Evolutionary conservation across 768 basidiomycete genomes (phyloP), one percentile per base, ranked within the genome.

Genomic region (Termitomyces sp.): DNA sequence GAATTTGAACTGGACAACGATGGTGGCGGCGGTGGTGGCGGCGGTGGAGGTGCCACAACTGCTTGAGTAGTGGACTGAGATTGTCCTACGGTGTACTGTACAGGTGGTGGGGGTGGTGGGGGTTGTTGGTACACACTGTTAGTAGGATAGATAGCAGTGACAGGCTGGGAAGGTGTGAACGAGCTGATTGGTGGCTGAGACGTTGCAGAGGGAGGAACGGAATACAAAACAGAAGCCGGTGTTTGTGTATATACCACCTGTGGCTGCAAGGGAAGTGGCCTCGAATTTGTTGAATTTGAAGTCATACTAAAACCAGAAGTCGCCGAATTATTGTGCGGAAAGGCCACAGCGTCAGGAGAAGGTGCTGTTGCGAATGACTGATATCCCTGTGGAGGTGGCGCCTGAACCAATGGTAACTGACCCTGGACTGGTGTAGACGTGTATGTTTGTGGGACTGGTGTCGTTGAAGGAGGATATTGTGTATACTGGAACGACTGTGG

Each of bases 211-310:
- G 65, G 62, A 20, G 73, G 69, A 20, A 72, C 60, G 2, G 71
- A 64, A 57, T 75, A 72, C 16, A 71, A 62, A 12, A 63, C 59
- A 44, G 71, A 71, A 34, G 64, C 45, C 7, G 67, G 68, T n/a
- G 69, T 69, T 47, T 73, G 74, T 1, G 66, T 57, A 63, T 78
- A 73, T 13, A 73, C 62, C 52, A 72, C 62, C 67, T 79, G 80
- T 14, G 80, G 79, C 56, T 77, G 77, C 53, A 68, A 74, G 26
- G 80, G 80, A 26, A 80, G 66, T 30, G 81, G 79, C 40, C 80
- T 74, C 7, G 78, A 75, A 42, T 71, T 54, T 33, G 42, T 22
- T 24, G 53, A 33, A 32, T 13, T 44, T 20, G 46, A 14, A 32
- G 53, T 44, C 42, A 24, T 64, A 53, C 74, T 66, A 18, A 63